phyloP scores from a whole-genome alignment of 345 rosid genomes.

The Eucalyptus polyanthemos region DNA sequence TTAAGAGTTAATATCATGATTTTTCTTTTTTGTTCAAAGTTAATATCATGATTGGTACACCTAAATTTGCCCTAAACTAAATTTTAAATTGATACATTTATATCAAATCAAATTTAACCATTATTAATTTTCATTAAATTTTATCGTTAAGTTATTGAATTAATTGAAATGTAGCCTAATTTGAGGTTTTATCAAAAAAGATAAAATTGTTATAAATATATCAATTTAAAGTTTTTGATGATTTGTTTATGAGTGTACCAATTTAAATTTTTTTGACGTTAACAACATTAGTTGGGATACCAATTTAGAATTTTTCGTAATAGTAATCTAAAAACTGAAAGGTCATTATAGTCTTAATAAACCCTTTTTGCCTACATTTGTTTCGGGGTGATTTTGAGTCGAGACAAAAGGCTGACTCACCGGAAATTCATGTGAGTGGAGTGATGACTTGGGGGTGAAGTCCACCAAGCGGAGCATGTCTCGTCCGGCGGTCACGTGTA shows the following conservation, averaged over 20 bases:
- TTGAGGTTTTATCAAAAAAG: no score
- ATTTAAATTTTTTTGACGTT: rapidly evolving
- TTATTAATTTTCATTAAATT: rapidly evolving
- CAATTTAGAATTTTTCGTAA: rapidly evolving
- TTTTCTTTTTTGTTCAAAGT: no score
- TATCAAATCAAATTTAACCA: rapidly evolving
- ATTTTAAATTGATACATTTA: rapidly evolving
- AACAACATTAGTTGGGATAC: no score
- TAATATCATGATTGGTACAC: no score
- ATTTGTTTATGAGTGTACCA: rapidly evolving
- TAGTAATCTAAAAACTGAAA: no score
- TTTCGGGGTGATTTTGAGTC: not conserved
- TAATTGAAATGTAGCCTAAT: no score
- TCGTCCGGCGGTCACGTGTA: not conserved
- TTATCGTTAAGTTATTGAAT: rapidly evolving
- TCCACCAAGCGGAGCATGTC: not conserved
- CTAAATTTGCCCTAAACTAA: no score
- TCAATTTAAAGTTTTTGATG: rapidly evolving
- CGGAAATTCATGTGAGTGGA: not conserved
- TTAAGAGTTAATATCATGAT: no score
- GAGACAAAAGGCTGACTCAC: not conserved
- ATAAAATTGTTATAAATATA: no score
- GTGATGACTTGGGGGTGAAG: not conserved
- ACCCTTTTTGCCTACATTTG: no score
- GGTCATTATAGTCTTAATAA: no score